Conservation (phyloP, 805 yeast species). For the Sugiyamaella lignohabitans region DNA sequence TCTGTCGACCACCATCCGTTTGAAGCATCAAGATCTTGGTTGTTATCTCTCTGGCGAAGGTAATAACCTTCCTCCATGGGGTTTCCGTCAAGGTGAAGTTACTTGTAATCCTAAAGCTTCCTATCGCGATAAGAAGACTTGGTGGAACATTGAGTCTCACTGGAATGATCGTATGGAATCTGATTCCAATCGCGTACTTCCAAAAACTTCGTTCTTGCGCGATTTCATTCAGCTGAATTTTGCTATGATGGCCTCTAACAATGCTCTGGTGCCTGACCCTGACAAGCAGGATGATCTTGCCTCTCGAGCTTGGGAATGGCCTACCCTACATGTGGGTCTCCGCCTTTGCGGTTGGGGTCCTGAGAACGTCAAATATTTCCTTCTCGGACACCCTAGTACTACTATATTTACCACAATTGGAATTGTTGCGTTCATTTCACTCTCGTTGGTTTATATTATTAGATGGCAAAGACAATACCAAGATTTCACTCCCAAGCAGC, state of each 20-base stretch:
- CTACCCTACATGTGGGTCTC: slow-evolving; percentile 57
- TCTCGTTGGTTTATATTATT: slow-evolving; percentile 34
- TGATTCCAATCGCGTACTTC: slow-evolving; percentile 36
- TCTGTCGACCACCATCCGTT: slow-evolving; percentile 73
- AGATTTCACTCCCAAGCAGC: slow-evolving; percentile 37
- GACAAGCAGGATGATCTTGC: slow-evolving; percentile 69
- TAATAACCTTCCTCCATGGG: slow-evolving; percentile 84
- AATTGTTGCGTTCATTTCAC: slow-evolving; percentile 38
- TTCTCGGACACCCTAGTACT: slow-evolving; percentile 58
- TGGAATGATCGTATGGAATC: slow-evolving; percentile 44
- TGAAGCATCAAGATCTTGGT: slow-evolving; percentile 58
- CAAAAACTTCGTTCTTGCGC: slow-evolving; percentile 50
- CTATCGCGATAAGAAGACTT: slow-evolving; percentile 52
- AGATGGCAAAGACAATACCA: slow-evolving; percentile 68
- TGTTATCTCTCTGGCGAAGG: slow-evolving; percentile 89
- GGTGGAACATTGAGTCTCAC: slow-evolving; percentile 80
- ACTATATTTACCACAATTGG: slow-evolving; percentile 58
- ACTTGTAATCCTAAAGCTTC: slow-evolving; percentile 53
- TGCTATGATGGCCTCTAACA: slow-evolving; percentile 80
- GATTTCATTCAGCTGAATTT: slow-evolving; percentile 68
- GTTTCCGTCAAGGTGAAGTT: slow-evolving; percentile 96
- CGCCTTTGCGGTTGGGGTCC: slow-evolving; percentile 72
- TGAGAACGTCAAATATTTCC: slow-evolving; percentile 50
- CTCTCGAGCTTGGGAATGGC: slow-evolving; percentile 82
- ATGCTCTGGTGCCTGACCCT: slow-evolving; percentile 70